Percentiles rank a stretch among this genome's conserved stretches.
These are phyloP conservation scores for Papiliotrema terrestris DNA, from an alignment of 1,284 basidiomycete genomes.

Conservation along the genomic window DNA sequence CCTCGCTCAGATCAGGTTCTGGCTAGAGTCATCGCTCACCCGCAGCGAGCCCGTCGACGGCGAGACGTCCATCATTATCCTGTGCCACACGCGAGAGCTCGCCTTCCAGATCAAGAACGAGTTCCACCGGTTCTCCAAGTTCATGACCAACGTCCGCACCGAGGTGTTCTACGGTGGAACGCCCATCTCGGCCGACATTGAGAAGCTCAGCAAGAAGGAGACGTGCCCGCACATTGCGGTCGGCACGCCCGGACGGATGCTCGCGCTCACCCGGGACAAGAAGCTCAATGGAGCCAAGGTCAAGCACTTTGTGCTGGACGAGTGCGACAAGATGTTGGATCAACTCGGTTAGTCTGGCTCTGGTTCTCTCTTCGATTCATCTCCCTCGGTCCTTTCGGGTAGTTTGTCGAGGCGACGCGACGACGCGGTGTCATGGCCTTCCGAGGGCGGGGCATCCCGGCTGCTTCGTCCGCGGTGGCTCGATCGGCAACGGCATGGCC, in stretches of 20 bases:
- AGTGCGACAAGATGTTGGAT: slow-evolving; percentile 99
- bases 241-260: slow-evolving; percentile 93
- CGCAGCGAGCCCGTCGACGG: slow-evolving; percentile 85
- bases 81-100: slow-evolving; percentile 98
- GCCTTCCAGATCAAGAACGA: slow-evolving; percentile 99
- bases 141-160: slow-evolving; percentile 98
- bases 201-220: slow-evolving; percentile 89
- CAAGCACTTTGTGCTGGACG: slow-evolving; percentile 99
- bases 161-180: slow-evolving; percentile 98
- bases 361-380: slow-evolving; percentile 21
- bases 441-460: slow-evolving; percentile 26
- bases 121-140: slow-evolving; percentile 98
- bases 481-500: background rate
- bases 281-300: slow-evolving; percentile 86
- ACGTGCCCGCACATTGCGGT: slow-evolving; percentile 99
- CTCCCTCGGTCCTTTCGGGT: slow-evolving; percentile 1
- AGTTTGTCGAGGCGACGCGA: background rate
- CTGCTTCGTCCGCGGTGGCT: slow-evolving; percentile 20
- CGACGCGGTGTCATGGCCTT: background rate
- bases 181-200: slow-evolving; percentile 89
- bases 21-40: background rate
- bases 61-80: slow-evolving; percentile 93
- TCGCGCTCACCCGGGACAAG: slow-evolving; percentile 90
- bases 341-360: slow-evolving; percentile 95
- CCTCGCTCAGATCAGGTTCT: background rate